Base-by-base conservation (phyloP, 352 stramenopile species). In the Phytophthora europaea region DNA sequence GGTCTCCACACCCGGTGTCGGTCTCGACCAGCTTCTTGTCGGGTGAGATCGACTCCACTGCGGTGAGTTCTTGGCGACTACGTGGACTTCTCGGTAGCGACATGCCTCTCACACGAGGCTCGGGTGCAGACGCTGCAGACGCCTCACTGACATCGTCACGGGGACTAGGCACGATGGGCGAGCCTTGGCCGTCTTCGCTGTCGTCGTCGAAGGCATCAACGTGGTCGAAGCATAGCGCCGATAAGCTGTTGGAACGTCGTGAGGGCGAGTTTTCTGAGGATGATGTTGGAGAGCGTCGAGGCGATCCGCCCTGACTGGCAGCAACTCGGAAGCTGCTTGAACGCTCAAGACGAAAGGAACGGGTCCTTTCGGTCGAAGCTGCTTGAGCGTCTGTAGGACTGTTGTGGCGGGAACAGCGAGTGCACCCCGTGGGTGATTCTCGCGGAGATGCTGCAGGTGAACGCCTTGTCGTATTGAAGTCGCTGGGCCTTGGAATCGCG, bases 11-110 rank as follows among this genome's bases (percentile, higher is more conserved):
- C 15, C 50, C 36, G 2, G 12, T 15, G 40, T 62, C 45, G 51
- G 40, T 8, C 18, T 70, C 65, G 0, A 50, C 55, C 0, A 78
- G 40, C 23, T 73, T 69, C 38, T 56, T 70, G n/a, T 13, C 60
- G 8, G 76, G 61, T 23, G 58, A 70, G n/a, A 87, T 65, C n/a
- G 78, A 77, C 40, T 83, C 78, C 15, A 85, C 76, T 20, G 57
- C 26, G 20, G 75, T 82, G 38, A 62, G 64, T 63, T 82, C 71
- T 23, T 70, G 59, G 2, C 61, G 68, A 57, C 3, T 50, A 10
- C 60, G 67, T 8, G 47, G 65, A 26, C 50, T 77, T 62, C 34
- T 55, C 40, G 18, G 52, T 1, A 23, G 51, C 40, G 12, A 31
- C 20, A 36, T 52, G 6, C 9, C 7, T 53, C 1, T 54, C 23